Evolutionary conservation across 2,329 filamentous ascomycete species (phyloP).

Genomic region (Fonsecaea erecta): DNA sequence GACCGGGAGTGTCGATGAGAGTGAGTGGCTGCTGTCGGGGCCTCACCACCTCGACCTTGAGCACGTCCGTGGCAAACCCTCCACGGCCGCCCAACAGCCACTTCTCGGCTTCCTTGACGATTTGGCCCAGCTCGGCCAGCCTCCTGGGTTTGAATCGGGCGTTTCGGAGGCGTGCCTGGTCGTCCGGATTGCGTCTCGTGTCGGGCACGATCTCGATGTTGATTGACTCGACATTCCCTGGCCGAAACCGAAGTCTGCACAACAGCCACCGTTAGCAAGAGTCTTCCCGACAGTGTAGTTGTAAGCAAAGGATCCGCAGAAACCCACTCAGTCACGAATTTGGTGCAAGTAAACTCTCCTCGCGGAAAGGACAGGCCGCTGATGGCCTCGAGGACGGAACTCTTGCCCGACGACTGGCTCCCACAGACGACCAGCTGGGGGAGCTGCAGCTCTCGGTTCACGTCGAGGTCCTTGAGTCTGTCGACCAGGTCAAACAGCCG

Average conservation of each 20-base stretch:
- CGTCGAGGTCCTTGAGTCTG: slow-evolving; percentile 44
- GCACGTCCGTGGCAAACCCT: slow-evolving; percentile 44
- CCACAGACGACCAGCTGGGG: slow-evolving; percentile 69
- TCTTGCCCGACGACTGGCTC: slow-evolving; percentile 69
- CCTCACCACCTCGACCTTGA: slow-evolving; percentile 38
- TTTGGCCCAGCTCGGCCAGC: slow-evolving; percentile 27
- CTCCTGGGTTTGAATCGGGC: slow-evolving; percentile 36
- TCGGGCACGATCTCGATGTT: slow-evolving; percentile 15
- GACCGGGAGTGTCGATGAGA: slow-evolving; percentile 61
- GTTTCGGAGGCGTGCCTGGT: slow-evolving; percentile 27
- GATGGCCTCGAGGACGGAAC: slow-evolving; percentile 64
- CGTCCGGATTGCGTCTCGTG: slow-evolving; percentile 9
- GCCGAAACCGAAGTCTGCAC: slow-evolving; percentile 22
- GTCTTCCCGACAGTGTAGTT: not conserved
- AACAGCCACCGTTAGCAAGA: slow-evolving; percentile 17
- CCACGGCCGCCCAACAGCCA: slow-evolving; percentile 8
- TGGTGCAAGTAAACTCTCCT: slow-evolving; percentile 65
- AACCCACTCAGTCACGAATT: slow-evolving; percentile 65
- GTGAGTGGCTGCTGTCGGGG: slow-evolving; percentile 52
- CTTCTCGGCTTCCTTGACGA: slow-evolving; percentile 18
- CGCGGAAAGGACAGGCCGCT: slow-evolving; percentile 65
- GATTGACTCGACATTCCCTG: slow-evolving; percentile 16
- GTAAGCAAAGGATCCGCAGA: slow-evolving; percentile 43
- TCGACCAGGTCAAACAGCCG: slow-evolving; percentile 16
- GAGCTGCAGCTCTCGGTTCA: slow-evolving; percentile 52